Evolutionary conservation across 1,139 yeast species (phyloP).

Genomic region (Zygosaccharomyces sapae): DNA sequence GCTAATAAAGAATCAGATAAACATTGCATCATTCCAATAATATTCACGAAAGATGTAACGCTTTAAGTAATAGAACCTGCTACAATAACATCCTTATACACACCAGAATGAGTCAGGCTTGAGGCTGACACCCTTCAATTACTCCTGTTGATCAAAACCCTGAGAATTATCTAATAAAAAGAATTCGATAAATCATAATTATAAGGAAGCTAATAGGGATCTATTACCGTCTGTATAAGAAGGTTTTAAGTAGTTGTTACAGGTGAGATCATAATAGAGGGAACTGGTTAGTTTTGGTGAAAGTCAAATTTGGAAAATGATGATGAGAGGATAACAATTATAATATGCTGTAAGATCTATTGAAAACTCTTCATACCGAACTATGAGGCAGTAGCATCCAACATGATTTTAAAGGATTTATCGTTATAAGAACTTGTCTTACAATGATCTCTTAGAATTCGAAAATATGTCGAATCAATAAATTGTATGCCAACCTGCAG

Average conservation of each 20-base stretch:
- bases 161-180: conserved; percentile 57
- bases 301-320: conserved; percentile 10
- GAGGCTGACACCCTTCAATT: conserved; percentile 51
- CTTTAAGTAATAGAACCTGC: too few species aligned
- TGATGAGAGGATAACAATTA: conserved; percentile 43
- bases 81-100: background rate
- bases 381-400: conserved; percentile 67
- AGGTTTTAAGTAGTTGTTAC: conserved; percentile 39
- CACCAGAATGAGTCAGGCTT: conserved; percentile 5
- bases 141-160: conserved; percentile 54
- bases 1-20: too few species aligned
- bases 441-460: conserved; percentile 66
- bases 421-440: conserved; percentile 64
- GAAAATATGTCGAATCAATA: conserved; percentile 46
- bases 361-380: conserved; percentile 61
- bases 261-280: conserved; percentile 4
- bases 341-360: conserved; percentile 59
- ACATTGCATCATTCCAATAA: too few species aligned
- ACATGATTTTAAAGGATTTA: conserved; percentile 60
- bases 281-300: conserved; percentile 2
- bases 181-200: conserved; percentile 51
- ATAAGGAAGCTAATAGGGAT: conserved; percentile 64
- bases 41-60: too few species aligned
- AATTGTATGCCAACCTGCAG: conserved; percentile 68
- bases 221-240: conserved; percentile 50